phyloP scores from a whole-genome alignment of 2,329 filamentous ascomycete genomes.

The Lachnellula occidentalis region DNA sequence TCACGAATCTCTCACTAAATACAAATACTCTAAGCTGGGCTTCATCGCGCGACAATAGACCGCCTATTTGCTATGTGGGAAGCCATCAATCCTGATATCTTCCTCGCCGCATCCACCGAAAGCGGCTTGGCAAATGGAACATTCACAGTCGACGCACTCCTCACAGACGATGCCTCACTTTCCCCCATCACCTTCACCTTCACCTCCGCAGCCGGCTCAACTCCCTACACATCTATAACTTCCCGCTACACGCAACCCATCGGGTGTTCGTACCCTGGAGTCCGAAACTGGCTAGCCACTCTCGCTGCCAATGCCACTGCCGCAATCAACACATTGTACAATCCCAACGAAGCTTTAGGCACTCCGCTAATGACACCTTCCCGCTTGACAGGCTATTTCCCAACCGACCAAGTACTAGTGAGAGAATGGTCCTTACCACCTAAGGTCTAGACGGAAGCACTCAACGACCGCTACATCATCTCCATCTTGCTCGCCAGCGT shows the following conservation, averaged over 20 bases:
- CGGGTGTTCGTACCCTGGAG: slow-evolving; percentile 26
- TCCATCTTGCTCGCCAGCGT: not conserved
- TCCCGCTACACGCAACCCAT: slow-evolving; percentile 16
- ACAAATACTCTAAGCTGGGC: slow-evolving; percentile 37
- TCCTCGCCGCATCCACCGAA: slow-evolving; percentile 30
- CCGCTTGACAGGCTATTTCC: not conserved
- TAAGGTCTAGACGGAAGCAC: not conserved
- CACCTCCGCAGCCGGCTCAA: slow-evolving; percentile 25
- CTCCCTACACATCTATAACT: slow-evolving; percentile 18
- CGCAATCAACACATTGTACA: slow-evolving; percentile 51
- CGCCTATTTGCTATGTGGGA: slow-evolving; percentile 51
- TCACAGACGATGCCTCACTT: slow-evolving; percentile 5
- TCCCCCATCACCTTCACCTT: slow-evolving; percentile 30
- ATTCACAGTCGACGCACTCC: slow-evolving; percentile 20
- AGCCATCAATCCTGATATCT: slow-evolving; percentile 33
- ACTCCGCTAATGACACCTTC: slow-evolving; percentile 1
- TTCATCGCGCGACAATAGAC: slow-evolving; percentile 54
- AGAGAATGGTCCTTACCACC: slow-evolving; percentile 1
- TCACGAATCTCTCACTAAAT: not conserved
- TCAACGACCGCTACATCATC: not conserved
- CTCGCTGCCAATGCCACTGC: slow-evolving; percentile 57
- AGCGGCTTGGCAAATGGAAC: slow-evolving; percentile 25
- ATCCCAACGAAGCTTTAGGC: slow-evolving; percentile 1
- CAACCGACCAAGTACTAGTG: not conserved
- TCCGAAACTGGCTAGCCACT: slow-evolving; percentile 39